phyloP scores from a whole-genome alignment of 257 asterid genomes.

The Buddleja alternifolia region DNA sequence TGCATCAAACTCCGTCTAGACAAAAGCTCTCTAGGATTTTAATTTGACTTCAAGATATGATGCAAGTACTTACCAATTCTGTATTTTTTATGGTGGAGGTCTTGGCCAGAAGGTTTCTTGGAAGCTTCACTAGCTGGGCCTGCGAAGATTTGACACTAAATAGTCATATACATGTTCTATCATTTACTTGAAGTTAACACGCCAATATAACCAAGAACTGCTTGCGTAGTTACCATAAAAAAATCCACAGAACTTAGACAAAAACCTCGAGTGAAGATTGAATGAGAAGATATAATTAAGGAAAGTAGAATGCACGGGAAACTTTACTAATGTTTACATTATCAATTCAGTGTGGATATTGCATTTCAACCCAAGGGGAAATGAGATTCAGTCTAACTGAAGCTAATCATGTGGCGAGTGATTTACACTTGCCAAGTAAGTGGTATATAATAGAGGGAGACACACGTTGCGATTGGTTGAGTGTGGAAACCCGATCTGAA shows the following conservation, averaged over 20 bases:
- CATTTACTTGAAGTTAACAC: background rate
- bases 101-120: constrained; percentile 74
- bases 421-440: too few relatives aligned
- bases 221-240: background rate
- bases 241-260: background rate
- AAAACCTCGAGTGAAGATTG: background rate
- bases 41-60: constrained; percentile 11
- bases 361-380: background rate
- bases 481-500: too few relatives aligned
- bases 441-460: too few relatives aligned
- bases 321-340: background rate
- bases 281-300: background rate
- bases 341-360: background rate
- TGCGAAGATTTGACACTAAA: constrained; percentile 35
- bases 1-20: constrained; percentile 35
- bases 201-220: background rate
- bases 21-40: constrained; percentile 21
- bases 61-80: constrained; percentile 49
- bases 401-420: too few relatives aligned
- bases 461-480: too few relatives aligned
- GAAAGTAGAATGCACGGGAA: background rate
- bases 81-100: constrained; percentile 66
- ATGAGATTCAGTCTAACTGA: too few relatives aligned
- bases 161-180: background rate
- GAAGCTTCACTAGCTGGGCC: constrained; percentile 75